Percentiles rank a stretch among this genome's conserved stretches.
Conservation (phyloP, 2,329 filamentous ascomycete genomes). For the Nannizziopsis barbatae region DNA sequence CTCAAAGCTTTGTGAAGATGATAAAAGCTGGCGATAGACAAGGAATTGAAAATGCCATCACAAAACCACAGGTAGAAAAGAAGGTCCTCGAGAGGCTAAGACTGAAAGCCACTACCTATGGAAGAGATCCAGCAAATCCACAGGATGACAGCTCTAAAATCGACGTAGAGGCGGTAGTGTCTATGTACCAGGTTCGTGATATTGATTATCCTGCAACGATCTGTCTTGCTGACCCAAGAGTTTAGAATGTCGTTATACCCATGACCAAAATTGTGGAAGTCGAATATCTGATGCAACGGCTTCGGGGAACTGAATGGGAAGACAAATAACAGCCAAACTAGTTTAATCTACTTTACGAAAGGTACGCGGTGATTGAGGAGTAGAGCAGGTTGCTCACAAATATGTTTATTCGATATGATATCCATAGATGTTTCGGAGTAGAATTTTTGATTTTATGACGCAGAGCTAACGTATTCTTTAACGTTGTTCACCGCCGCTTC, state of each 20-base stretch:
- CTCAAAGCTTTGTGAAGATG: conserved; percentile 65
- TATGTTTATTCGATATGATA: conserved; percentile 13
- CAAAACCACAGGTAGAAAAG: conserved; percentile 75
- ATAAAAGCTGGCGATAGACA: conserved; percentile 70
- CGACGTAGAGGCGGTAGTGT: conserved; percentile 78
- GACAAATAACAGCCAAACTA: conserved; percentile 11
- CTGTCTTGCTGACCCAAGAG: conserved; percentile 13
- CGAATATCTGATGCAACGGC: conserved; percentile 90
- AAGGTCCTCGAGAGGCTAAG: conserved; percentile 78
- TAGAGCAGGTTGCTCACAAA: conserved; percentile 3
- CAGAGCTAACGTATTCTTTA: conserved; percentile 56
- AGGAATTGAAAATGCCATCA: conserved; percentile 82
- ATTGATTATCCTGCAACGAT: background rate
- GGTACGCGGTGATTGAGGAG: conserved; percentile 7
- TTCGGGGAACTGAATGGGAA: conserved; percentile 47
- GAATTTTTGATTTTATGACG: conserved; percentile 24
- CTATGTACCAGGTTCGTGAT: conserved; percentile 59
- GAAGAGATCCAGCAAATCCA: conserved; percentile 65
- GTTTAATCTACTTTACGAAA: background rate
- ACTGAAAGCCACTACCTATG: conserved; percentile 87
- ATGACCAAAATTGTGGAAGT: conserved; percentile 98
- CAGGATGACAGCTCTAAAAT: conserved; percentile 55
- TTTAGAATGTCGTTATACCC: conserved; percentile 69
- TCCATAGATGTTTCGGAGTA: conserved; percentile 12
- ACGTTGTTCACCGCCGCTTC: conserved; percentile 64